Percentiles rank a stretch among this genome's conserved stretches.
Evolutionary conservation across 1,284 basidiomycete species (phyloP).

Genomic region (Tilletia setariae): DNA sequence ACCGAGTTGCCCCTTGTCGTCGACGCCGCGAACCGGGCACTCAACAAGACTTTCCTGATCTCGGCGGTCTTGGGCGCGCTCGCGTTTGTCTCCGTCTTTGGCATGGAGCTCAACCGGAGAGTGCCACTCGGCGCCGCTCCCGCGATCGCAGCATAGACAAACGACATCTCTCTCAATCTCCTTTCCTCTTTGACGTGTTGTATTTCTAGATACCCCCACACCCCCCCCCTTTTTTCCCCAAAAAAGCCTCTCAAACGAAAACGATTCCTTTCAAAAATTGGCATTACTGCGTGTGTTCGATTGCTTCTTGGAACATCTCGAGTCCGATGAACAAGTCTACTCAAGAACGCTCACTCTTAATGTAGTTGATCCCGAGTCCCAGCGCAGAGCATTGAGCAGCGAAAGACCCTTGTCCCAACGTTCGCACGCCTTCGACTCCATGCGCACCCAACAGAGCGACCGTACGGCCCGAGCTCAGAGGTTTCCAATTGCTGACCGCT

Average conservation of each 20-base stretch:
- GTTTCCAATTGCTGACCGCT: background rate
- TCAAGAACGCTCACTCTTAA: background rate
- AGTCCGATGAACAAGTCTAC: too few relatives aligned
- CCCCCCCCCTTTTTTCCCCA: too few relatives aligned
- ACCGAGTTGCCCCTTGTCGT: slow-evolving; percentile 20
- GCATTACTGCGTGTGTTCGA: too few relatives aligned
- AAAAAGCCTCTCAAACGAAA: too few relatives aligned
- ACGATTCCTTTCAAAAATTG: too few relatives aligned
- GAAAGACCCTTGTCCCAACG: background rate
- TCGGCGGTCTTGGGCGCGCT: slow-evolving; percentile 23
- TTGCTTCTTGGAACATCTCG: background rate
- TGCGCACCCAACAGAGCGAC: slow-evolving; percentile 1
- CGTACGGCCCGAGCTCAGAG: background rate
- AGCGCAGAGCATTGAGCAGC: background rate
- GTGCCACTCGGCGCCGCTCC: slow-evolving; percentile 16
- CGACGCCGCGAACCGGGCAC: slow-evolving; percentile 27
- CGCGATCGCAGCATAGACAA: too few relatives aligned
- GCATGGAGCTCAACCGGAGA: slow-evolving; percentile 32
- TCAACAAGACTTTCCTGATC: slow-evolving; percentile 26
- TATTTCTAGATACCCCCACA: too few relatives aligned
- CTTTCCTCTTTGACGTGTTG: too few relatives aligned
- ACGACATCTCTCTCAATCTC: background rate
- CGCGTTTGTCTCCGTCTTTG: slow-evolving; percentile 25
- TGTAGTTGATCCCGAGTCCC: background rate
- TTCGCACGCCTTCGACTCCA: slow-evolving; percentile 1